Base-by-base conservation (phyloP, 345 rosid species). In the Eucalyptus albens region DNA sequence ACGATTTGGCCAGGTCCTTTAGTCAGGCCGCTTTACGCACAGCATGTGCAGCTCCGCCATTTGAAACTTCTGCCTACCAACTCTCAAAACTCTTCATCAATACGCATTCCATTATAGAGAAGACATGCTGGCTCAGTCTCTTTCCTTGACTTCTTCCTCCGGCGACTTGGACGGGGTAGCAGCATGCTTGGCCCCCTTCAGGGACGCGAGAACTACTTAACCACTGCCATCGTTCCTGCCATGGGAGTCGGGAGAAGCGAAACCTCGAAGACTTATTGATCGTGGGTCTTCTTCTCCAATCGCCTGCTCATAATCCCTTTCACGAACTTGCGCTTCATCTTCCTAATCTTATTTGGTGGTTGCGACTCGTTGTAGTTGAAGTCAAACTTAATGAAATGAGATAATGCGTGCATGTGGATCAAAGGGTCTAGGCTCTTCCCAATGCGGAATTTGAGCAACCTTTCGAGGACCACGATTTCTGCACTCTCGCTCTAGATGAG, bases 1-100 rank as follows among this genome's bases (percentile, higher is more conserved):
- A 24, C n/a, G 0, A 26, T 59, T 59, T 59, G 65, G n/a, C n/a
- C 0, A 59, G 14, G n/a, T 10, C 15, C 0, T 59, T 59, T 0
- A 3, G 11, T 56, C 26, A 10, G 62, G 62, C 6, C 27, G 27
- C 27, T 56, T 0, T 22, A 22, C 6, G 0, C 5, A 9, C 60
- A 0, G 6, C 60, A 56, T 24, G 27, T 22, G 62, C 62, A 56
- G 62, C 62, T 56, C 27, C 29, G 15, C 65, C 65, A 0, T 59
- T 11, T 0, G 29, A 56, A 59, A 55, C 27, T 59, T 0, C 4
- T 4, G 29, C n/a, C 1, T 26, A 26, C 65, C 65, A 5, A 59
- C 15, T 26, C 65, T 59, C 65, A 26, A 59, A 59, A 0, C 60
- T 55, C 60, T 22, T 55, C 27, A 55, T 55, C 60, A 2, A 55